A percentile compares a stretch with the other conserved stretches of the same genome.
Evolutionary conservation across 2,329 filamentous ascomycete species (phyloP).

Genomic region (Graphilbum ipis-grandicollis): DNA sequence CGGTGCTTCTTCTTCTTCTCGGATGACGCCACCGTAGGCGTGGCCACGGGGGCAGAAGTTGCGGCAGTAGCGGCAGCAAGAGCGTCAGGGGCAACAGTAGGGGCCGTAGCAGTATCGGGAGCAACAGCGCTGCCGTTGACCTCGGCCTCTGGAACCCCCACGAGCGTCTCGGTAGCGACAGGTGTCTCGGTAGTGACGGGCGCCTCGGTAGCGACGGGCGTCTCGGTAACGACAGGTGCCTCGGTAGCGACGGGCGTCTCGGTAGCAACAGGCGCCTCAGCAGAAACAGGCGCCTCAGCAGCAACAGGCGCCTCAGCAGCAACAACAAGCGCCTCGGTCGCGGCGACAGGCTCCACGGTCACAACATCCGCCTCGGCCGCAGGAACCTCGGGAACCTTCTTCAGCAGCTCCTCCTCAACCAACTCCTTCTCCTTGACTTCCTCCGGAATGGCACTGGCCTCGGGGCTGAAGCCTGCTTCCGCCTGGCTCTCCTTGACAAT

Average conservation of each 20-base stretch:
- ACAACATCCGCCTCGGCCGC: slow-evolving; percentile 2
- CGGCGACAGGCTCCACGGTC: slow-evolving; percentile 13
- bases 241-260: slow-evolving; percentile 6
- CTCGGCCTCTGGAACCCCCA: too few species aligned
- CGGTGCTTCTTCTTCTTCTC: slow-evolving; percentile 53
- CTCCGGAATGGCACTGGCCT: slow-evolving; percentile 50
- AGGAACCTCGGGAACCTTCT: slow-evolving; percentile 25
- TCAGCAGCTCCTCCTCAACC: slow-evolving; percentile 57
- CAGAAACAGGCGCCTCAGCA: background rate
- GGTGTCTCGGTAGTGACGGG: too few species aligned
- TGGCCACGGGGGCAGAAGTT: slow-evolving; percentile 10
- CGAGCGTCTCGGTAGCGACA: too few species aligned
- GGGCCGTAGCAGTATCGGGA: too few species aligned
- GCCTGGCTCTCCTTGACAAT: slow-evolving; percentile 40
- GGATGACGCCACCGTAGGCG: too few species aligned
- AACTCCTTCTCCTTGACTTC: slow-evolving; percentile 60
- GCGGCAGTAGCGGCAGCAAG: slow-evolving; percentile 7
- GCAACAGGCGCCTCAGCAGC: background rate
- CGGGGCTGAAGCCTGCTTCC: slow-evolving; percentile 43
- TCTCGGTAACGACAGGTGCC: too few species aligned
- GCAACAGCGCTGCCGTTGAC: too few species aligned
- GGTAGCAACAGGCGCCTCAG: background rate
- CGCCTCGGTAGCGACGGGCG: too few species aligned
- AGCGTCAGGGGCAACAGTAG: too few species aligned
- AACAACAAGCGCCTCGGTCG: slow-evolving; percentile 4